Conservation (phyloP, 2,329 filamentous ascomycete genomes). For the Aureobasidium sp. region DNA sequence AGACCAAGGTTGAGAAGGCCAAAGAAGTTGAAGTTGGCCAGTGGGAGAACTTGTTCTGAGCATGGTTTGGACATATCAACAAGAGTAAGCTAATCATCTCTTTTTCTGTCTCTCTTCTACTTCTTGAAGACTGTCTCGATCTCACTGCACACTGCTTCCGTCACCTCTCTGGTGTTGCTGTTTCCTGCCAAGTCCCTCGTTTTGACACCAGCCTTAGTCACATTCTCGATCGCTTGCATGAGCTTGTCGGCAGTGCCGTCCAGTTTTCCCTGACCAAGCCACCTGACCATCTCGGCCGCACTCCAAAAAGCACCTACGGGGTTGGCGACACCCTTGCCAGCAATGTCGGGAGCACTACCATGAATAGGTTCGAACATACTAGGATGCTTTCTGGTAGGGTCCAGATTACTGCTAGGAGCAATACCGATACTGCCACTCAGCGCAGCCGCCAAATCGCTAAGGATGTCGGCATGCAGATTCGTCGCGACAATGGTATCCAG, state of each 20-base stretch:
- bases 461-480: constrained; percentile 52
- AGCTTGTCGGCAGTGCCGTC: constrained; percentile 50
- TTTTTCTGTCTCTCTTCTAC: constrained; percentile 6
- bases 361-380: constrained; percentile 54
- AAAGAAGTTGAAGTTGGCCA: neutral
- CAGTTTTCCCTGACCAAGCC: constrained; percentile 48
- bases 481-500: constrained; percentile 44
- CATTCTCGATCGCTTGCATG: constrained; percentile 55
- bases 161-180: constrained; percentile 52
- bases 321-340: constrained; percentile 56
- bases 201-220: constrained; percentile 48
- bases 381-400: constrained; percentile 52
- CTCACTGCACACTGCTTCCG: constrained; percentile 49
- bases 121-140: constrained; percentile 39
- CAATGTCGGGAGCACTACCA: constrained; percentile 58
- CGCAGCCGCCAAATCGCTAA: constrained; percentile 61
- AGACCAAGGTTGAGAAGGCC: constrained; percentile 34
- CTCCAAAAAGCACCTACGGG: constrained; percentile 64
- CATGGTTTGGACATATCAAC: neutral
- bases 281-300: constrained; percentile 59
- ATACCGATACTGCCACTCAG: constrained; percentile 62
- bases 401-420: constrained; percentile 60
- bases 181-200: constrained; percentile 56
- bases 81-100: neutral
- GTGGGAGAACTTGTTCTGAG: constrained; percentile 13